Evolutionary conservation across 768 basidiomycete species (phyloP), one percentile per base, ranked within the genome.

Genomic region (Lactifluus rugatus): DNA sequence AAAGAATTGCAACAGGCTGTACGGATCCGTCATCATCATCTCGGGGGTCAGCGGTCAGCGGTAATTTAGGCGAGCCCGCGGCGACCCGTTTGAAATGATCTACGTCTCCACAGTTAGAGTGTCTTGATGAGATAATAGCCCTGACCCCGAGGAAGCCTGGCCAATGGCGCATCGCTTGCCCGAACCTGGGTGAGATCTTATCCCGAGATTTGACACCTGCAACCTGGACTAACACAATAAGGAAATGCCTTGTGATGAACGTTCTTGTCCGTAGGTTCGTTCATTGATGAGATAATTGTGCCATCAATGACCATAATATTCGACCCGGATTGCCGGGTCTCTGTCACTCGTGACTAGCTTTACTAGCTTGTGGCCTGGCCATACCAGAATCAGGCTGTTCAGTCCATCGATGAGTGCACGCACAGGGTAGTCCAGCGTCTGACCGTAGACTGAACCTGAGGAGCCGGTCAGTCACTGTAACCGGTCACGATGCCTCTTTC

Each of bases 1-100:
- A 62, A 64, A 60, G 59, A 64, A 57, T 57, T 47, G 56, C 64
- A 56, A 67, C 66, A 67, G 67, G 64, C 64, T 61, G 63, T 65
- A 53, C 63, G 50, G 48, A 62, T 56, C 57, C 56, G 56, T 46
- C 57, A 64, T 64, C 63, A 62, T 51, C 57, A 59, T 63, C 54
- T 60, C 50, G 55, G 52, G 23, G 54, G 42, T 31, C 48, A 41
- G 59, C 54, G 54, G 42, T 31, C 48, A 41, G 59, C 54, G 52
- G 56, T 23, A 54, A 55, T 53, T 60, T 64, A 67, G 61, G 66
- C 65, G 66, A 65, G 55, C 42, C 56, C 62, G 56, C 51, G 61
- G 62, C 64, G 55, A 36, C 16, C 19, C 34, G 50, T 57, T 55
- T 47, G 60, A 52, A 60, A 60, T 56, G 58, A 61, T 61, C 59